These are phyloP conservation scores for Boletus edulis DNA, from an alignment of 768 basidiomycete species.

Conservation along the genomic window DNA sequence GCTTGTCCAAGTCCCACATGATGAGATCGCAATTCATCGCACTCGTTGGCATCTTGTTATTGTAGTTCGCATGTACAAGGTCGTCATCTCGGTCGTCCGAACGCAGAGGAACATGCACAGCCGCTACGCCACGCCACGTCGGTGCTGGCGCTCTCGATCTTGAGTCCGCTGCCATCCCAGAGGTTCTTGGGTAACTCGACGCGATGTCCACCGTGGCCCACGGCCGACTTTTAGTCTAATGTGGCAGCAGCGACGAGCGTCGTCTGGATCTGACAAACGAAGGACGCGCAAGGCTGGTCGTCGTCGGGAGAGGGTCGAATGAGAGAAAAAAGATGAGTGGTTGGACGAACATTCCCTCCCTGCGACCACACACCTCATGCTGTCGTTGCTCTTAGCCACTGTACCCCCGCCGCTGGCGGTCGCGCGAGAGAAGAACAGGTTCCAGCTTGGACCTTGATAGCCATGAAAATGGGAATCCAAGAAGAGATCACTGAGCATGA, in stretches of 20 bases:
- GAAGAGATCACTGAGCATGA: constrained; percentile 29
- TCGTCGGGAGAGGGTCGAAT: constrained; percentile 5
- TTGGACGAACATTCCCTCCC: constrained; percentile 69
- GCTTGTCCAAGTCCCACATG: constrained; percentile 77
- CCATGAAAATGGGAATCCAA: constrained; percentile 45
- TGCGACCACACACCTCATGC: constrained; percentile 63
- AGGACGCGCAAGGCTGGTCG: constrained; percentile 57
- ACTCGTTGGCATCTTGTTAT: constrained; percentile 76
- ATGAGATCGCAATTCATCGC: constrained; percentile 80
- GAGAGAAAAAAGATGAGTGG: background rate
- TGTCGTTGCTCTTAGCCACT: constrained; percentile 68
- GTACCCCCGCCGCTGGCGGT: constrained; percentile 62
- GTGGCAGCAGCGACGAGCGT: constrained; percentile 29
- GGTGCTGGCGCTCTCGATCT: constrained; percentile 74
- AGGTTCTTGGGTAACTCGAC: constrained; percentile 74
- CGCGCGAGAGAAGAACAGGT: constrained; percentile 59
- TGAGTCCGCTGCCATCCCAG: constrained; percentile 76
- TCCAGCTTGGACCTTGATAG: constrained; percentile 44
- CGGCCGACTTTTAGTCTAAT: constrained; percentile 47
- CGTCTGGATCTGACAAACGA: constrained; percentile 50
- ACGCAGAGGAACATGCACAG: constrained; percentile 38
- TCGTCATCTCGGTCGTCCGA: background rate
- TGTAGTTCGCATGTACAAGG: constrained; percentile 51
- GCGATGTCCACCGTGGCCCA: constrained; percentile 60
- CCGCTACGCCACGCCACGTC: constrained; percentile 81